Evolutionary conservation across 768 basidiomycete genomes (phyloP), one percentile per base, ranked within the genome.

Genomic region (Russula vinacea): DNA sequence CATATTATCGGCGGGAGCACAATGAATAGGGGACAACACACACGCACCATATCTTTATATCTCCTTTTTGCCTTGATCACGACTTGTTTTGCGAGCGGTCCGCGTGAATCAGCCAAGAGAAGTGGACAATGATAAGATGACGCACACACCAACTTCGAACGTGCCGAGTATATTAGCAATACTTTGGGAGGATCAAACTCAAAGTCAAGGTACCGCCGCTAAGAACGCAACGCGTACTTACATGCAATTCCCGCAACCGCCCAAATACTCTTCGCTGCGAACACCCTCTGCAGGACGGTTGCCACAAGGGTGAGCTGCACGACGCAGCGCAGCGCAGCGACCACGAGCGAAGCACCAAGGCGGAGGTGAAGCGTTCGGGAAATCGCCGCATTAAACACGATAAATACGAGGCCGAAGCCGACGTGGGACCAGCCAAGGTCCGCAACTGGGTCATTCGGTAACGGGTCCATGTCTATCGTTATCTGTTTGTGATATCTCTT

Each of bases 251-350:
- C 84, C 3, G 81, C 84, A 0, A 94, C 90, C 10, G 81, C 84
- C 85, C 85, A 90, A 1, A 86, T 81, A 67, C 87, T 86, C 45
- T 90, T 78, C 2, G 88, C 83, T 65, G 86, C 84, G 70, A 94
- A 94, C 4, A 94, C 87, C 35, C 79, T 80, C 65, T 89, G 84
- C 24, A 94, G 73, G 9, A 93, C 70, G 26, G 84, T 75, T 0
- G 86, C 89, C 64, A 94, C 87, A 16, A 92, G 74, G 17, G 84
- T 83, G 24, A 95, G 82, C 75, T 95, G 93, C 10, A 88, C 75
- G 22, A 90, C 77, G 72, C 93, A 95, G 73, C 93, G 78, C 49
- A 86, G 61, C 0, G 90, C 86, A 0, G 91, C 84, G 9, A 85
- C 82, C 24, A 90, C 69, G 26, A 95, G 81, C 6, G 86, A 85